Percentiles rank a stretch among this genome's conserved stretches.
These are phyloP conservation scores for Limonomyces culmigenus DNA, from an alignment of 1,284 basidiomycete genomes.

Conservation along the genomic window DNA sequence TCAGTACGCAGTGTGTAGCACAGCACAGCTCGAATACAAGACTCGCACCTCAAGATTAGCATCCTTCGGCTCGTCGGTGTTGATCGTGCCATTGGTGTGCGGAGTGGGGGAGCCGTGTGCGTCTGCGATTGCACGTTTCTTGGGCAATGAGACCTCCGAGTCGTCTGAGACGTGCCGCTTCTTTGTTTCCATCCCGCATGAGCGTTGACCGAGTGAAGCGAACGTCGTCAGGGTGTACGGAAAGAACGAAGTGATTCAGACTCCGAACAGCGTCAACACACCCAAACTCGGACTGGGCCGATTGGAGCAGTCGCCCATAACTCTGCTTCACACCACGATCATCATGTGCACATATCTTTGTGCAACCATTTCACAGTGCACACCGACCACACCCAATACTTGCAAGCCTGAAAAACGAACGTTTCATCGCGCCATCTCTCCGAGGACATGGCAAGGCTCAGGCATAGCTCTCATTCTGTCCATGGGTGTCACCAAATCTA, in stretches of 20 bases:
- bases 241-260: background rate
- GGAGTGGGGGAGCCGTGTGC: constrained; percentile 32
- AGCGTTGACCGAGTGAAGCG: background rate
- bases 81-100: constrained; percentile 34
- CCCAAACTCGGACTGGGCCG: too few species aligned
- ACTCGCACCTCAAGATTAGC: constrained; percentile 57
- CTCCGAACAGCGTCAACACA: background rate
- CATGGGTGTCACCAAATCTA: too few species aligned
- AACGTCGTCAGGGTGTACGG: background rate
- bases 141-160: constrained; percentile 29
- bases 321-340: too few species aligned
- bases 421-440: too few species aligned
- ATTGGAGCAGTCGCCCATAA: too few species aligned
- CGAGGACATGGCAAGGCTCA: too few species aligned
- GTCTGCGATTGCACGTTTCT: constrained; percentile 49
- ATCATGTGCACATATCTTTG: too few species aligned
- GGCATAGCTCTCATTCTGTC: too few species aligned
- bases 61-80: constrained; percentile 36
- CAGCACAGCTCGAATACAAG: constrained; percentile 4
- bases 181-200: constrained; percentile 34
- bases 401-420: too few species aligned
- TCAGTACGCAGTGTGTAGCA: constrained; percentile 3
- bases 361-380: too few species aligned
- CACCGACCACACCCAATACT: too few species aligned
- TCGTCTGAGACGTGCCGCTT: constrained; percentile 46